Evolutionary conservation across 2,329 filamentous ascomycete species (phyloP).

Genomic region (Aspergillus eucalypticola): DNA sequence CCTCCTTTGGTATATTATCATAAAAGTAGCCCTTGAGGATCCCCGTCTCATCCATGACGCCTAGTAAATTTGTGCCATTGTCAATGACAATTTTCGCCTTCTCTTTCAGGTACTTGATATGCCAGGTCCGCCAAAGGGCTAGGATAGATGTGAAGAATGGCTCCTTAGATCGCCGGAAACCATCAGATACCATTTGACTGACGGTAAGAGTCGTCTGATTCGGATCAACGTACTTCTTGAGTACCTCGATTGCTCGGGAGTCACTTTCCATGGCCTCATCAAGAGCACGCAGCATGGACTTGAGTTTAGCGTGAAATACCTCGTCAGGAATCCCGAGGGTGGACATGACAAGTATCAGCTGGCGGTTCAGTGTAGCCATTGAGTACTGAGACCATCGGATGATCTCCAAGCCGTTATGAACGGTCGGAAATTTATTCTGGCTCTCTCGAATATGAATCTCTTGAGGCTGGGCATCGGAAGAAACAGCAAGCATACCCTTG

Average conservation of each 20-base stretch:
- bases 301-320: slow-evolving; percentile 68
- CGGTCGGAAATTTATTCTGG: slow-evolving; percentile 80
- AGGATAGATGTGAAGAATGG: slow-evolving; percentile 81
- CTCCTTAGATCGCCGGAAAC: slow-evolving; percentile 73
- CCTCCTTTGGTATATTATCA: slow-evolving; percentile 39
- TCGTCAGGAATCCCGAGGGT: slow-evolving; percentile 68
- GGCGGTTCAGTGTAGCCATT: slow-evolving; percentile 79
- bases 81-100: slow-evolving; percentile 84
- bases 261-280: slow-evolving; percentile 69
- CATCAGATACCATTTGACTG: slow-evolving; percentile 73
- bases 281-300: slow-evolving; percentile 67
- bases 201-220: slow-evolving; percentile 77
- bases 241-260: slow-evolving; percentile 62
- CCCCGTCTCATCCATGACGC: slow-evolving; percentile 81
- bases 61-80: slow-evolving; percentile 82
- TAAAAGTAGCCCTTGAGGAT: slow-evolving; percentile 70
- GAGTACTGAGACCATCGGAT: slow-evolving; percentile 77
- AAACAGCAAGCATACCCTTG: slow-evolving; percentile 83
- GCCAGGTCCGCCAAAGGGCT: slow-evolving; percentile 84
- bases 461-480: slow-evolving; percentile 64
- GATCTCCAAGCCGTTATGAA: slow-evolving; percentile 75
- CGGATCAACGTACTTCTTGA: slow-evolving; percentile 77
- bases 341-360: slow-evolving; percentile 84
- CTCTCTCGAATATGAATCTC: slow-evolving; percentile 79
- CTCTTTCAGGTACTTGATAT: slow-evolving; percentile 85